Percentiles rank a stretch among this genome's conserved stretches.
Conservation (phyloP, 2,329 filamentous ascomycete genomes). For the Aphanoascus verrucosus region DNA sequence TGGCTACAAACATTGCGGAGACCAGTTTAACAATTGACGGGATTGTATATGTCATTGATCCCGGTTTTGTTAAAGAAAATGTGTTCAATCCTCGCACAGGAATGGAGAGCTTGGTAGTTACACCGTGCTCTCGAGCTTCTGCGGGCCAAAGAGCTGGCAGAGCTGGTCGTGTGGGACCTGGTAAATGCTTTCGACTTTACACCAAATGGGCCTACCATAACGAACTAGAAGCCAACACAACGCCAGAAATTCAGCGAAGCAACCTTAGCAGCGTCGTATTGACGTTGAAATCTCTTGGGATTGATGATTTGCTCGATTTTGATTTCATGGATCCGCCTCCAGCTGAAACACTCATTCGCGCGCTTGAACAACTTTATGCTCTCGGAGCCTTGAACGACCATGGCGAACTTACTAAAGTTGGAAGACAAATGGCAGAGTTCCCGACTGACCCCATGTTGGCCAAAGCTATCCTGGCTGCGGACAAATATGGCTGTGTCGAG, state of each 20-base stretch:
- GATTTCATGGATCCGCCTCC: constrained; percentile 94
- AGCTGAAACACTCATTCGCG: constrained; percentile 76
- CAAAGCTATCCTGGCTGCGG: constrained; percentile 76
- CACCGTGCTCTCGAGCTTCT: constrained; percentile 81
- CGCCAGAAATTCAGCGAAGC: constrained; percentile 83
- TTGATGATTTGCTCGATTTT: constrained; percentile 85
- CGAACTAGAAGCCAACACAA: constrained; percentile 84
- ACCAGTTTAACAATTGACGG: constrained; percentile 92
- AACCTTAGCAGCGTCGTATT: constrained; percentile 78
- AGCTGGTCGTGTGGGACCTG: constrained; percentile 81
- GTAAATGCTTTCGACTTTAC: constrained; percentile 87
- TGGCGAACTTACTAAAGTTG: constrained; percentile 80
- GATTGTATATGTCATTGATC: constrained; percentile 91
- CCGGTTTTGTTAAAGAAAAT: constrained; percentile 91
- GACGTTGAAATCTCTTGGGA: constrained; percentile 77
- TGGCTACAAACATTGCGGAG: constrained; percentile 95
- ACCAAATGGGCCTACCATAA: constrained; percentile 92
- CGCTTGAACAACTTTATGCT: constrained; percentile 82
- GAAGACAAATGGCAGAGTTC: constrained; percentile 90
- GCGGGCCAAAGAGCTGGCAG: constrained; percentile 88
- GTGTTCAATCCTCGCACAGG: constrained; percentile 83
- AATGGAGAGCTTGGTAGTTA: constrained; percentile 84
- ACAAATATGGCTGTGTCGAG: constrained; percentile 84
- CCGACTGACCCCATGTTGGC: constrained; percentile 86
- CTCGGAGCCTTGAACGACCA: constrained; percentile 79